These are phyloP conservation scores for Mycena latifolia DNA, from an alignment of 768 basidiomycete species.

Conservation along the genomic window DNA sequence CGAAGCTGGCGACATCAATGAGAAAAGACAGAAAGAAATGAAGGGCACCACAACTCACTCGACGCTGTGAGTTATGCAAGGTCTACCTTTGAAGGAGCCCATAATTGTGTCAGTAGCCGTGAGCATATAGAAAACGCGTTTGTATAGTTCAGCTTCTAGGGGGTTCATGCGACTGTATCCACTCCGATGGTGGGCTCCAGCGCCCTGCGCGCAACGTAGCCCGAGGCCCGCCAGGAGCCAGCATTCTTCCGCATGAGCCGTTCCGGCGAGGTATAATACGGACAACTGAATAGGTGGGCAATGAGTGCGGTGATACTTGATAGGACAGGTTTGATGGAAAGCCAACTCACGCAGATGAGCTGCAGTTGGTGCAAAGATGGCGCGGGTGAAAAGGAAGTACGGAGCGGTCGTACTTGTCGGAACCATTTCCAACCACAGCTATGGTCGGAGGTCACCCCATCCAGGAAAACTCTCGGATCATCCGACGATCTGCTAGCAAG, in stretches of 20 bases:
- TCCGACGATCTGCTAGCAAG: constrained; percentile 63
- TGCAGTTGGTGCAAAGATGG: constrained; percentile 8
- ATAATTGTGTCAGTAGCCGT: constrained; percentile 46
- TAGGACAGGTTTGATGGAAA: no score
- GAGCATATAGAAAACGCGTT: constrained; percentile 65
- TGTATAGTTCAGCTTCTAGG: constrained; percentile 70
- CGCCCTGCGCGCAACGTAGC: constrained; percentile 71
- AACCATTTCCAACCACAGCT: constrained; percentile 58
- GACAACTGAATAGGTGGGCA: constrained; percentile 38
- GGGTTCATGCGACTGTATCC: constrained; percentile 40
- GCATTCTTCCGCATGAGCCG: constrained; percentile 53
- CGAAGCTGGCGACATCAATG: constrained; percentile 57
- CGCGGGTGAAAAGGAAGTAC: neutral
- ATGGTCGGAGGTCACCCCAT: constrained; percentile 51
- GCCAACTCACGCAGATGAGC: neutral
- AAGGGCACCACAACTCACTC: constrained; percentile 60
- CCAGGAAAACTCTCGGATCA: constrained; percentile 48
- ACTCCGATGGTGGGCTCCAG: constrained; percentile 66
- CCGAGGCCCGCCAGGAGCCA: constrained; percentile 71
- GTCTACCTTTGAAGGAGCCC: constrained; percentile 69
- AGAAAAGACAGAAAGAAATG: neutral
- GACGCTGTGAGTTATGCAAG: constrained; percentile 73
- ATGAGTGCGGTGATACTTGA: neutral
- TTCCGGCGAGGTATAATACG: constrained; percentile 48
- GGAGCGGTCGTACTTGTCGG: constrained; percentile 63